phyloP scores from a whole-genome alignment of 78 protist species.

The Diacronema lutheri region DNA sequence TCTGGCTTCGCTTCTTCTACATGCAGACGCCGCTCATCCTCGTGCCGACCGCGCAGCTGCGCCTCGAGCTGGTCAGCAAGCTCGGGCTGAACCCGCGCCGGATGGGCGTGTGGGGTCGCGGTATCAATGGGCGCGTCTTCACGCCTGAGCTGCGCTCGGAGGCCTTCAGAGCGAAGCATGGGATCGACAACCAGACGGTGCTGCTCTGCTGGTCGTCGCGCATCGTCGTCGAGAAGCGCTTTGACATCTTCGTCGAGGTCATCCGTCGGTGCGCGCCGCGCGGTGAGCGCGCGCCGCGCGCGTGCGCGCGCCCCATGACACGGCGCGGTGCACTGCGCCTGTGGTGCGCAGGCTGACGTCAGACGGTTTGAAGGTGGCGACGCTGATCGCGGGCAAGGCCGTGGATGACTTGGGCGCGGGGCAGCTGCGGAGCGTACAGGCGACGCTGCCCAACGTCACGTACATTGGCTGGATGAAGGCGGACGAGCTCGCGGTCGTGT shows the following conservation, averaged over 20 bases:
- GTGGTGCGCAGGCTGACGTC: neutral
- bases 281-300: neutral
- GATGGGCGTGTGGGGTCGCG: conserved; percentile 11
- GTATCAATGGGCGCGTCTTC: neutral
- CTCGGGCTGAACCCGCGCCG: neutral
- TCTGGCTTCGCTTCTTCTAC: neutral
- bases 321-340: neutral
- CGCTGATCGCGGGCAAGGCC: neutral
- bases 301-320: neutral
- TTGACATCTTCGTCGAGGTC: conserved; percentile 4
- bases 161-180: neutral
- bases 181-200: neutral
- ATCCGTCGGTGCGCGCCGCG: neutral
- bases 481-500: conserved; percentile 18
- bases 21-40: neutral
- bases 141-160: neutral
- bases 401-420: neutral
- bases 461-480: neutral
- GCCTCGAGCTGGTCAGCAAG: neutral
- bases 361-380: no score
- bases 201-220: neutral
- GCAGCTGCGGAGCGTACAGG: no score
- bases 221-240: conserved; percentile 22
- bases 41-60: conserved; percentile 14
- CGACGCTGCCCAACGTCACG: no score